Percentiles rank a stretch among this genome's conserved stretches.
phyloP scores from a whole-genome alignment of 257 asterid genomes.

The Solanum okadae region DNA sequence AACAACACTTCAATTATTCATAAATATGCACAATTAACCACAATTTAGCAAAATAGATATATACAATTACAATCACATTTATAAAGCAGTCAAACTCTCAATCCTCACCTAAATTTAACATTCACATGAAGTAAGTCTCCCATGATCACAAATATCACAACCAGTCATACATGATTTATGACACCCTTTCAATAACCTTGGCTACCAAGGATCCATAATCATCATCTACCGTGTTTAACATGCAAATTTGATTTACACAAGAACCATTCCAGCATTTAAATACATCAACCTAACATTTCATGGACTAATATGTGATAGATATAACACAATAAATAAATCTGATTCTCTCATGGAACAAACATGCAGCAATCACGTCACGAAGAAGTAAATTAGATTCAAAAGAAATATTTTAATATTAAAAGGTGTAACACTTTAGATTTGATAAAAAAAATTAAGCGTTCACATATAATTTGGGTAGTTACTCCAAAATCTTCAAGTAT shows the following conservation, averaged over 20 bases:
- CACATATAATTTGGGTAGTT: background rate
- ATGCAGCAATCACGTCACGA: background rate
- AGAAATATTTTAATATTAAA: background rate
- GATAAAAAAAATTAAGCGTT: background rate
- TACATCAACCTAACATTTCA: background rate
- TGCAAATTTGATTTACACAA: background rate
- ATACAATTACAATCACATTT: background rate
- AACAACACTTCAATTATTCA: background rate
- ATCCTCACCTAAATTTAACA: background rate
- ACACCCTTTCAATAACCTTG: background rate
- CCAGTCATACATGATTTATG: background rate
- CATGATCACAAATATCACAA: background rate
- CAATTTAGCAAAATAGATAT: background rate
- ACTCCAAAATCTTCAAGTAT: background rate
- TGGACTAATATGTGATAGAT: background rate
- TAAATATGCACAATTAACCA: background rate
- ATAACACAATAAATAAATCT: too few relatives aligned
- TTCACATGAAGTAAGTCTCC: background rate
- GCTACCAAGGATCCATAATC: background rate
- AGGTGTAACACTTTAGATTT: background rate
- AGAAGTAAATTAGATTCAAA: background rate
- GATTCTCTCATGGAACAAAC: background rate
- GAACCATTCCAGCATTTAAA: background rate
- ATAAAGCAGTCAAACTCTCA: background rate
- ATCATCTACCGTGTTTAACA: background rate